Evolutionary conservation across 495 filamentous ascomycete genomes (phyloP).

Genomic region (Staphylotrichum longicolle): DNA sequence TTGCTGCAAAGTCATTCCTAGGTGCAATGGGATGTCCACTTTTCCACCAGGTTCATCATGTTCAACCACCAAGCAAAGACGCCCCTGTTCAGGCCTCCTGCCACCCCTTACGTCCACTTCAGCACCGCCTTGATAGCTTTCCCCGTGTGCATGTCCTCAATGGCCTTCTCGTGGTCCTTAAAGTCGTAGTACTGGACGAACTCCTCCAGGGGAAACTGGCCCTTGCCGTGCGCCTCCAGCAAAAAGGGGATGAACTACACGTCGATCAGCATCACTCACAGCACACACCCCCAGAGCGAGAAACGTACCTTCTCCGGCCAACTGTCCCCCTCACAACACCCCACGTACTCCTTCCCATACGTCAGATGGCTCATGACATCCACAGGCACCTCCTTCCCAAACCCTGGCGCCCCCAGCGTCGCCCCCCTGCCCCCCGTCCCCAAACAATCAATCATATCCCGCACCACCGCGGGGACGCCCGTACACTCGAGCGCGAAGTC

Average conservation of each 20-base stretch:
- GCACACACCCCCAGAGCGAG: background rate
- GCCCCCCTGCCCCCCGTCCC: conserved; percentile 40
- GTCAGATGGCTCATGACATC: conserved; percentile 33
- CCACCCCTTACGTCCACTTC: conserved; percentile 18
- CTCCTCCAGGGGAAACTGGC: conserved; percentile 43
- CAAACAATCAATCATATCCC: conserved; percentile 36
- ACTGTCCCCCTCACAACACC: conserved; percentile 33
- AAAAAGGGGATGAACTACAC: conserved; percentile 39
- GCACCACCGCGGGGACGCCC: conserved; percentile 36
- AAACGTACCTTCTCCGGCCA: conserved; percentile 26
- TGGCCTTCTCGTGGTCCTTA: conserved; percentile 28
- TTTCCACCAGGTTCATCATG: conserved; percentile 4
- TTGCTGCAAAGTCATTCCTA: too few relatives aligned
- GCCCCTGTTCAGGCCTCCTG: too few relatives aligned
- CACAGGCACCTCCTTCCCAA: conserved; percentile 23
- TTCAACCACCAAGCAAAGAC: too few relatives aligned
- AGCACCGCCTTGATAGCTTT: conserved; percentile 35
- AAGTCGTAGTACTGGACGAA: conserved; percentile 36
- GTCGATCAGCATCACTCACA: conserved; percentile 31
- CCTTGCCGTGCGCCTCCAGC: conserved; percentile 42
- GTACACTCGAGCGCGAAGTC: conserved; percentile 46
- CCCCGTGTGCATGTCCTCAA: conserved; percentile 28
- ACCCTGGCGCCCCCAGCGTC: conserved; percentile 45
- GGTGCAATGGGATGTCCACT: too few relatives aligned
- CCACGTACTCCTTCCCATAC: conserved; percentile 37